Percentiles rank a stretch among this genome's conserved stretches.
These are phyloP conservation scores for Penicillium arizonense DNA, from an alignment of 495 filamentous ascomycete genomes.

Conservation along the genomic window DNA sequence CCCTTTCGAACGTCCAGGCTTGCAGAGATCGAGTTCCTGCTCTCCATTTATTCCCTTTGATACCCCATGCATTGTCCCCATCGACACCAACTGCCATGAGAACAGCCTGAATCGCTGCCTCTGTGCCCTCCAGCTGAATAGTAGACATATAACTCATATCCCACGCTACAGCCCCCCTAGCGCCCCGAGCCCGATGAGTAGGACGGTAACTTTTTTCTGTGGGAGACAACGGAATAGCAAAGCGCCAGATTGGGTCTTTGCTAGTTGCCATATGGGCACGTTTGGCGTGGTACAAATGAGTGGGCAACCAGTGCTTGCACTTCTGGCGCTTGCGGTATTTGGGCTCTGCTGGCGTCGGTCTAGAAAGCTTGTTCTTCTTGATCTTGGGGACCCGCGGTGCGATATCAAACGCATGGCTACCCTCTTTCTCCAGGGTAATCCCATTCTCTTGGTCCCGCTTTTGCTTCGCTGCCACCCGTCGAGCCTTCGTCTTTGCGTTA, in stretches of 20 bases:
- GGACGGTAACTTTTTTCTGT: slow-evolving; percentile 86
- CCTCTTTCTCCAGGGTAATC: slow-evolving; percentile 29
- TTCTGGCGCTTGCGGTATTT: slow-evolving; percentile 84
- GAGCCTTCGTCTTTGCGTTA: slow-evolving; percentile 54
- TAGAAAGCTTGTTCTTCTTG: slow-evolving; percentile 66
- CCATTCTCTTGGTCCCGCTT: slow-evolving; percentile 32
- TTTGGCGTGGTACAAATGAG: slow-evolving; percentile 92
- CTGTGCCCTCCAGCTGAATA: slow-evolving; percentile 70
- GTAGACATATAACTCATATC: slow-evolving; percentile 96
- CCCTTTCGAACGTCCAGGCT: slow-evolving; percentile 62
- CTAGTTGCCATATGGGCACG: slow-evolving; percentile 82
- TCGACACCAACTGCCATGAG: slow-evolving; percentile 59
- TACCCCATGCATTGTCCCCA: slow-evolving; percentile 56
- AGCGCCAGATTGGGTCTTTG: slow-evolving; percentile 80
- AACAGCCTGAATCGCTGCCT: slow-evolving; percentile 59
- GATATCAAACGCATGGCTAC: slow-evolving; percentile 36
- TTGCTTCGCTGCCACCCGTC: slow-evolving; percentile 35
- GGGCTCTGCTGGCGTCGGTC: slow-evolving; percentile 60
- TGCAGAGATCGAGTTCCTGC: slow-evolving; percentile 67
- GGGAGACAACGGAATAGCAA: slow-evolving; percentile 78
- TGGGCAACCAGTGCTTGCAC: slow-evolving; percentile 91
- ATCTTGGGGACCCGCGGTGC: slow-evolving; percentile 62
- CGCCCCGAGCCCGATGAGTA: slow-evolving; percentile 76
- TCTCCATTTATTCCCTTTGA: slow-evolving; percentile 70
- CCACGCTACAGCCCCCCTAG: slow-evolving; percentile 73